Base-by-base conservation (phyloP, 1,139 yeast genomes). In the Yamadazyma triangularis region DNA sequence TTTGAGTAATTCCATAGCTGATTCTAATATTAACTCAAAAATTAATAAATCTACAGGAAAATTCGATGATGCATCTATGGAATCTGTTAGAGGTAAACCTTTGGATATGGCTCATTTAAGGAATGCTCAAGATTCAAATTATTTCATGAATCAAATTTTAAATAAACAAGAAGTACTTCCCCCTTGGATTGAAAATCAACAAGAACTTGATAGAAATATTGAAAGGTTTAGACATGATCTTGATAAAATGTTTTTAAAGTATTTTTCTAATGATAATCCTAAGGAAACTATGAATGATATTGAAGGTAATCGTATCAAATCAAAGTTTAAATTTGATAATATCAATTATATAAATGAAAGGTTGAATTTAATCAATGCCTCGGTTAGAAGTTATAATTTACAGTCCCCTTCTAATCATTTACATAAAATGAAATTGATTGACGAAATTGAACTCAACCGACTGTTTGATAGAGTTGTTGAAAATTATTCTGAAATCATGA, bases 141-240 rank as follows among this genome's bases (percentile, higher is more conserved):
- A 63, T 41, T 68, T 68, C 38, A 54, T 68, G 55, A 67, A 64
- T 42, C 67, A 65, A 39, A 79, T 87, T 29, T 59, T 87, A 36
- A 79, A 75, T 42, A 73, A 75, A 27, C 95, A 87, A 52, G 88
- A 85, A 28, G 79, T 84, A 0, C 63, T 79, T 8, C 95, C 95
- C 0, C 93, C 94, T 0, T 87, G 95, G 95, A 79, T 87, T 20
- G 94, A 86, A 45, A 77, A 73, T 32, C 96, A 87, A 53, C 73
- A 77, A 27, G 66, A 71, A 4, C 69, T 85, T 4, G 71, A 70
- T 29, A 40, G 48, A 2, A 72, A 70, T 23, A 64, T 82, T 4
- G 48, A 44, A 1, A 47, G 48, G 1, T 74, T 84, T 34, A 53
- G 87, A 29, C 33, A 41, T 0, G 64, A 60, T 21, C 32, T 80